A percentile compares a stretch with the other conserved stretches of the same genome.
These are phyloP conservation scores for Paraurostyla sp. DNA, from an alignment of 73 alveolate species.

Conservation along the genomic window DNA sequence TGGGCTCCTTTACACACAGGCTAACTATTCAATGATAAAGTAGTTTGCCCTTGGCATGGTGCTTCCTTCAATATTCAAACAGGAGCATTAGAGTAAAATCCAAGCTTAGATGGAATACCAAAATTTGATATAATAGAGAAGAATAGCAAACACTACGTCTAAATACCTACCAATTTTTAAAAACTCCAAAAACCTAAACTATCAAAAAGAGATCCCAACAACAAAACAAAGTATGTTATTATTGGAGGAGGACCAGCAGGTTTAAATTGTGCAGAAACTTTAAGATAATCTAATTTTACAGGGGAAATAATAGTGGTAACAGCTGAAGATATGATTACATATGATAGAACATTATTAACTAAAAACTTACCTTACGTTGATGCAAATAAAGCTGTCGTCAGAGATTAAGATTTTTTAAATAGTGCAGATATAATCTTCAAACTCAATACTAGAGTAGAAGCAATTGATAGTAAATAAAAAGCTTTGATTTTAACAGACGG, in stretches of 20 bases:
- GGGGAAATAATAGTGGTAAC: slow-evolving; percentile 87
- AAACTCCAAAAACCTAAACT: slow-evolving; percentile 24
- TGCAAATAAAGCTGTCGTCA: background rate
- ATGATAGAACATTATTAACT: slow-evolving; percentile 86
- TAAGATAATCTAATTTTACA: slow-evolving; percentile 85
- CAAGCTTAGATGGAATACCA: slow-evolving; percentile 90
- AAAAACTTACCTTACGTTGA: slow-evolving; percentile 53
- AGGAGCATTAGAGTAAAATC: slow-evolving; percentile 89
- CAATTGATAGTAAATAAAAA: slow-evolving; percentile 65
- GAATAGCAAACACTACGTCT: slow-evolving; percentile 79
- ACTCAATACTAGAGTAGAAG: slow-evolving; percentile 59
- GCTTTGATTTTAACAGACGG: slow-evolving; percentile 60
- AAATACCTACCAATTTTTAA: slow-evolving; percentile 73
- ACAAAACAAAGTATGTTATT: slow-evolving; percentile 77
- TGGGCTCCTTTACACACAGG: slow-evolving; percentile 88
- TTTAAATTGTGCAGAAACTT: slow-evolving; percentile 90
- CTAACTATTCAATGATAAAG: slow-evolving; percentile 75
- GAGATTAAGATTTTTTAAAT: slow-evolving; percentile 62
- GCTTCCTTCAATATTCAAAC: slow-evolving; percentile 89
- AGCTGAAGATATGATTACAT: slow-evolving; percentile 83
- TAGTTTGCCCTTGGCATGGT: slow-evolving; percentile 93
- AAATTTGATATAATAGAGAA: slow-evolving; percentile 77
- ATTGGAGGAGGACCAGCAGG: slow-evolving; percentile 98
- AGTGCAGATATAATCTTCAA: slow-evolving; percentile 79
- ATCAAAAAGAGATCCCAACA: slow-evolving; percentile 83